Conservation (phyloP, 306 rosid species). For the Spatholobus suberectus region DNA sequence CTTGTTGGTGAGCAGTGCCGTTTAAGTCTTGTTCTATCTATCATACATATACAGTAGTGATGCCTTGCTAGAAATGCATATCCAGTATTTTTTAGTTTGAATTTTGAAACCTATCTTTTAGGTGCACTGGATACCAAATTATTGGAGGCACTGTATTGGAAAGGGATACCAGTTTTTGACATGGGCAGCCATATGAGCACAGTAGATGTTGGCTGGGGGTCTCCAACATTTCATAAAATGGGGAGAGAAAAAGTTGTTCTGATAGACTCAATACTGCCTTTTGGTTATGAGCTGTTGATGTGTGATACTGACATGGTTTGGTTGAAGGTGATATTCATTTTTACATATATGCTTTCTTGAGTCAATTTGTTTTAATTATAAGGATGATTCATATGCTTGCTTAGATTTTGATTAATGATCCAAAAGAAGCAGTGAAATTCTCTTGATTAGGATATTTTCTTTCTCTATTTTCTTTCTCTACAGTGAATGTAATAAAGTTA, state of each 20-base stretch:
- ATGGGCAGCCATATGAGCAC: constrained; percentile 98
- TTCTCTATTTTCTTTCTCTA: too few species aligned
- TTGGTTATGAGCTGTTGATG: constrained; percentile 84
- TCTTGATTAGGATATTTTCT: constrained; percentile 17
- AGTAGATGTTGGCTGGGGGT: constrained; percentile 92
- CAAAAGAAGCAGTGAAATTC: constrained; percentile 4
- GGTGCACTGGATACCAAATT: constrained; percentile 97
- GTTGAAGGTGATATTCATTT: constrained; percentile 71
- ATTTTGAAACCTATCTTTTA: constrained; percentile 47
- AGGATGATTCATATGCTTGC: constrained; percentile 4
- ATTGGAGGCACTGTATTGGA: constrained; percentile 94
- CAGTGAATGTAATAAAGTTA: constrained; percentile 2
- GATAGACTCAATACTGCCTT: constrained; percentile 79
- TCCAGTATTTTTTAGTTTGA: constrained; percentile 7
- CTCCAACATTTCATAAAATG: constrained; percentile 91
- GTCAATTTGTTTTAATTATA: constrained; percentile 5
- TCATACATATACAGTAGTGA: constrained; percentile 7
- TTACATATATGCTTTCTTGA: background rate
- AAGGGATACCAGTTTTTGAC: constrained; percentile 94
- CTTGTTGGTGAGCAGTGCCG: constrained; percentile 75
- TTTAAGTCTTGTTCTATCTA: background rate
- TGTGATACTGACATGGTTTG: constrained; percentile 98
- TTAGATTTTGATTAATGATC: constrained; percentile 21
- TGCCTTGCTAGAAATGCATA: constrained; percentile 16
- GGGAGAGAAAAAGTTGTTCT: constrained; percentile 94